These are phyloP conservation scores for Pleurostoma richardsiae DNA, from an alignment of 2,329 filamentous ascomycete genomes.

Conservation along the genomic window DNA sequence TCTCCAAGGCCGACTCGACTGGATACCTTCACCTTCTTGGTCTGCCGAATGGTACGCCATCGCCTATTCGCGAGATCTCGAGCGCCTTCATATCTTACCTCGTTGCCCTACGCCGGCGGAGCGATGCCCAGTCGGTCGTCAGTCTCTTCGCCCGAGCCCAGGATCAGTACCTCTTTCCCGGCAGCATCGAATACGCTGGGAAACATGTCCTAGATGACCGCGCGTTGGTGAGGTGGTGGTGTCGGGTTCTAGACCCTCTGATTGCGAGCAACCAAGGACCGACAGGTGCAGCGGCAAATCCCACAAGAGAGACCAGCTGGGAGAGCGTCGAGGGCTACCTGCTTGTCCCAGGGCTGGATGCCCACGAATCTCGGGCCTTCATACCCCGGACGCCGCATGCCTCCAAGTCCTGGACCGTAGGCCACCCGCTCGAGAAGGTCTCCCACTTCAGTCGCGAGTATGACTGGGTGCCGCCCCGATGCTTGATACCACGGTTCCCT, in stretches of 20 bases:
- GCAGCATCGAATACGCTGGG: slow-evolving; percentile 74
- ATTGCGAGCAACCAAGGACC: slow-evolving; percentile 32
- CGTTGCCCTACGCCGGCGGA: slow-evolving; percentile 59
- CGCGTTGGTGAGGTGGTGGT: slow-evolving; percentile 94
- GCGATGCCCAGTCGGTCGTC: slow-evolving; percentile 65
- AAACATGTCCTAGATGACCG: slow-evolving; percentile 94
- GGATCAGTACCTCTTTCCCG: slow-evolving; percentile 90
- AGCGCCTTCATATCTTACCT: slow-evolving; percentile 74
- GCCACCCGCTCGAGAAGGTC: slow-evolving; percentile 63
- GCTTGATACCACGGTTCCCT: slow-evolving; percentile 83
- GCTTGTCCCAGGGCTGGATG: slow-evolving; percentile 80
- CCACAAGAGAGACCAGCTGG: slow-evolving; percentile 27
- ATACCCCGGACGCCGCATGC: slow-evolving; percentile 52
- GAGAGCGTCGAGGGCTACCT: slow-evolving; percentile 67
- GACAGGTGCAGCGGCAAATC: slow-evolving; percentile 16
- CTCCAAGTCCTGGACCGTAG: slow-evolving; percentile 62
- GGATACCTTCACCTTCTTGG: slow-evolving; percentile 71
- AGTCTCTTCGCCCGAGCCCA: slow-evolving; percentile 92
- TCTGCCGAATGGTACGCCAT: slow-evolving; percentile 57
- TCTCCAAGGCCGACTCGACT: slow-evolving; percentile 95
- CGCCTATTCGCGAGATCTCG: slow-evolving; percentile 70
- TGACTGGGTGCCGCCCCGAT: slow-evolving; percentile 66
- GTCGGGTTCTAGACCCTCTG: slow-evolving; percentile 75
- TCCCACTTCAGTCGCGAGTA: slow-evolving; percentile 57
- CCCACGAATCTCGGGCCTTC: slow-evolving; percentile 74